Conservation (phyloP, 2,329 filamentous ascomycete species). For the Fonsecaea pedrosoi region DNA sequence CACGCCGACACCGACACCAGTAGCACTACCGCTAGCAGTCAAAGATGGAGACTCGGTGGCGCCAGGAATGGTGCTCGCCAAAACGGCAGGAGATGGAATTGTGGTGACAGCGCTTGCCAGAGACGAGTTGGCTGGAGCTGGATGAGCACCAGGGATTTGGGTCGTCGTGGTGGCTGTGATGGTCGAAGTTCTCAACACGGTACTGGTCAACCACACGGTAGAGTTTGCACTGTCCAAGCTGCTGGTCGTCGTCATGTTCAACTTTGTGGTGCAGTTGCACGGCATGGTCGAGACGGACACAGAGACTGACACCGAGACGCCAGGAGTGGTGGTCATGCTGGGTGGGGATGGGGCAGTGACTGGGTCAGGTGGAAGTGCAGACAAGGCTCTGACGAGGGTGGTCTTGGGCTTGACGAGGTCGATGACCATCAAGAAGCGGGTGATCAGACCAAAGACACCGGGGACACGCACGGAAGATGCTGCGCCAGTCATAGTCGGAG, state of each 20-base stretch:
- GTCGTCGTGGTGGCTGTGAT: slow-evolving; percentile 8
- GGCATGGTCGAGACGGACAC: neutral
- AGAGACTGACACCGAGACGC: neutral
- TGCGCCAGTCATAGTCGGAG: slow-evolving; percentile 3
- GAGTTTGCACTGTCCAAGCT: neutral
- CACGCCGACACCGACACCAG: neutral
- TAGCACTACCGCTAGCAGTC: neutral
- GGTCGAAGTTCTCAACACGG: slow-evolving; percentile 6
- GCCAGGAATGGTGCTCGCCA: neutral
- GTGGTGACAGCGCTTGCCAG: neutral
- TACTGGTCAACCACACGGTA: slow-evolving; percentile 13
- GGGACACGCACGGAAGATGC: slow-evolving; percentile 16
- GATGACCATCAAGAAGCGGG: slow-evolving; percentile 3
- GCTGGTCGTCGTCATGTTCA: neutral
- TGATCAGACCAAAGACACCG: slow-evolving; percentile 10
- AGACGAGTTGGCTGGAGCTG: neutral
- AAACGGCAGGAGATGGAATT: neutral
- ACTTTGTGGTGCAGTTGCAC: neutral
- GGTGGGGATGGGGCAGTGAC: neutral
- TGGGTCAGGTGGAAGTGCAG: neutral
- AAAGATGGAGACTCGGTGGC: neutral
- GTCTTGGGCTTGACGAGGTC: neutral
- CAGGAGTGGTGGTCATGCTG: neutral
- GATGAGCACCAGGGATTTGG: neutral
- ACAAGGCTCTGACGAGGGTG: neutral